Percentiles rank a stretch among this genome's conserved stretches.
Conservation (phyloP, 345 rosid species). For the Acer saccharum region DNA sequence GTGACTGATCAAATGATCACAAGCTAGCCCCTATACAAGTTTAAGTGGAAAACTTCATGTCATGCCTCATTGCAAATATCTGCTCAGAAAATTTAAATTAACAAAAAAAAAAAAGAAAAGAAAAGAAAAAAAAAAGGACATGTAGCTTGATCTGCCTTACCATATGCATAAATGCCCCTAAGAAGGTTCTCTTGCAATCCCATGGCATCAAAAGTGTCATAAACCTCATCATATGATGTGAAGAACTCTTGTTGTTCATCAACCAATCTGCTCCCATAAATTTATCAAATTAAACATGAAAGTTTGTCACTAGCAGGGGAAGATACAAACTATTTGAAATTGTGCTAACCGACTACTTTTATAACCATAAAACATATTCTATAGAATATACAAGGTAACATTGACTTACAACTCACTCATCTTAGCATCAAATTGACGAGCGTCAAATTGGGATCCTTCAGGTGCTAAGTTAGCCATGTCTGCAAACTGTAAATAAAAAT, state of each 20-base stretch:
- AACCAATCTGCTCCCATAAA: slow-evolving; percentile 31
- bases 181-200: slow-evolving; percentile 51
- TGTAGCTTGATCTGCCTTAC: slow-evolving; percentile 15
- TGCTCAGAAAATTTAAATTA: background rate
- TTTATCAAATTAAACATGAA: background rate
- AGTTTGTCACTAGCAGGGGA: background rate
- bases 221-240: slow-evolving; percentile 46
- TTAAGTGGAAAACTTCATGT: background rate
- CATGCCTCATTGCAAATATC: background rate
- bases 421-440: slow-evolving; percentile 45
- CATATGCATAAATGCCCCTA: slow-evolving; percentile 53
- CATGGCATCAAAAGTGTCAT: slow-evolving; percentile 47
- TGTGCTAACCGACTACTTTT: background rate
- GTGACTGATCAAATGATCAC: background rate
- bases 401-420: slow-evolving; percentile 50
- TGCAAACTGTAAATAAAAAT: slow-evolving; percentile 20
- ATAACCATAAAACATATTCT: background rate
- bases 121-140: background rate
- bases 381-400: background rate
- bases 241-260: slow-evolving; percentile 39
- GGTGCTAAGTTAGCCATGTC: slow-evolving; percentile 44
- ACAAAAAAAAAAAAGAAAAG: background rate
- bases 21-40: background rate
- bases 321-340: background rate
- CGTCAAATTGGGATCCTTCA: slow-evolving; percentile 53